phyloP scores from a whole-genome alignment of 495 filamentous ascomycete species.

The Zalerion maritima region DNA sequence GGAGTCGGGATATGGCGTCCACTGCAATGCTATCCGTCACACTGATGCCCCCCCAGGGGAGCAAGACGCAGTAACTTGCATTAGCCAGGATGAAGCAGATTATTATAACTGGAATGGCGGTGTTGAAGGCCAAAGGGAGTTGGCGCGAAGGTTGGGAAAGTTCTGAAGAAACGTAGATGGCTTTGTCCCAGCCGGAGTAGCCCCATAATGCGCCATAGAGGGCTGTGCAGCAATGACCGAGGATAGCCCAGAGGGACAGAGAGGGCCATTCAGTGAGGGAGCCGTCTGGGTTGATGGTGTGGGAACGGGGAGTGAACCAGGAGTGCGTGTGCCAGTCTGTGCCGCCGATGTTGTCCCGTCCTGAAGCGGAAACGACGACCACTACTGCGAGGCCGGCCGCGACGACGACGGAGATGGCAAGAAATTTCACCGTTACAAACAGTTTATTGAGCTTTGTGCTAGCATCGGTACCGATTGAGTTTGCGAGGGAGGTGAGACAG shows the following conservation, averaged over 20 bases:
- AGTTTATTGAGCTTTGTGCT: slow-evolving; percentile 39
- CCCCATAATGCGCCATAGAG: slow-evolving; percentile 43
- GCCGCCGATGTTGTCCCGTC: slow-evolving; percentile 21
- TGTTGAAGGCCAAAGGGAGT: slow-evolving; percentile 40
- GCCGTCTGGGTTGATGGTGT: slow-evolving; percentile 29
- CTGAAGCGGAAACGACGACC: slow-evolving; percentile 14
- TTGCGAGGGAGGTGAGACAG: slow-evolving; percentile 30
- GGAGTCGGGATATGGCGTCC: slow-evolving; percentile 36
- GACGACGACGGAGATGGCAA: slow-evolving; percentile 30
- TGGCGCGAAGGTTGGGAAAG: slow-evolving; percentile 33
- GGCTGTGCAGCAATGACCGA: slow-evolving; percentile 38
- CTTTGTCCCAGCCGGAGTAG: slow-evolving; percentile 48
- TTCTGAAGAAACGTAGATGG: slow-evolving; percentile 40
- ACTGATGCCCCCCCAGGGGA: slow-evolving; percentile 38
- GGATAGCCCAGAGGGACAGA: slow-evolving; percentile 30
- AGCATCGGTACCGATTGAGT: slow-evolving; percentile 41
- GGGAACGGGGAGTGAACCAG: slow-evolving; percentile 35
- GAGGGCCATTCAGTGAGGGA: slow-evolving; percentile 32
- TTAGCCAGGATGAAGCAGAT: slow-evolving; percentile 39
- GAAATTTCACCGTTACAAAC: slow-evolving; percentile 37
- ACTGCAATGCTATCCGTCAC: slow-evolving; percentile 41
- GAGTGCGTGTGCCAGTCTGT: slow-evolving; percentile 35
- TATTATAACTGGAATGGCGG: slow-evolving; percentile 38
- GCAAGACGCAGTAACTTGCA: slow-evolving; percentile 38
- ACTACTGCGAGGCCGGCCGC: slow-evolving; percentile 32